These are phyloP conservation scores for Tricholoma terreum DNA, from an alignment of 768 basidiomycete species.

Conservation along the genomic window DNA sequence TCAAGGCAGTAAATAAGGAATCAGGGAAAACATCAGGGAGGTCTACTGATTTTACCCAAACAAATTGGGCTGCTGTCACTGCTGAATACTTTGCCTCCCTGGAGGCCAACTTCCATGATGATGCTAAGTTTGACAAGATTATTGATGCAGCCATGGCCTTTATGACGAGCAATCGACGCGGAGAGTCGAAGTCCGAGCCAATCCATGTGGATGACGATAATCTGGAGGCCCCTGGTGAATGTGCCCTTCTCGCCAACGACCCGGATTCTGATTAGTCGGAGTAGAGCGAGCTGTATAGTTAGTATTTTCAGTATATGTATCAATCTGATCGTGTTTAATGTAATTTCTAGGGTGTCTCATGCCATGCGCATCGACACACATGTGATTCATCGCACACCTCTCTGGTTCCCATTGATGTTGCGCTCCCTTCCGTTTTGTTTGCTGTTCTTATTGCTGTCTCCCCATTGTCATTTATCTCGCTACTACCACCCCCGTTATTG, in stretches of 20 bases:
- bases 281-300: too few relatives aligned
- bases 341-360: too few relatives aligned
- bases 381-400: too few relatives aligned
- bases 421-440: too few relatives aligned
- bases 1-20: neutral
- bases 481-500: too few relatives aligned
- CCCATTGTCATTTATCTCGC: too few relatives aligned
- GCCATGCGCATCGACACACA: too few relatives aligned
- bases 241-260: neutral
- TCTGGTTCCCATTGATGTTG: too few relatives aligned
- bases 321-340: too few relatives aligned
- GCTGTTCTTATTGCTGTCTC: too few relatives aligned
- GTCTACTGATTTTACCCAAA: too few relatives aligned
- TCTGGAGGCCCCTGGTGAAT: neutral
- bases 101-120: neutral
- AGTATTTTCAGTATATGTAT: too few relatives aligned
- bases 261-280: neutral
- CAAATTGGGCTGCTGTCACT: neutral
- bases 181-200: neutral
- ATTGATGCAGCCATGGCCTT: neutral
- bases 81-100: neutral
- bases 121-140: neutral
- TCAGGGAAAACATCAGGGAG: neutral
- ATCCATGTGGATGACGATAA: neutral
- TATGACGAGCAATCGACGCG: neutral